Evolutionary conservation across 495 filamentous ascomycete genomes (phyloP).

Genomic region (Xylaria flabelliformis): DNA sequence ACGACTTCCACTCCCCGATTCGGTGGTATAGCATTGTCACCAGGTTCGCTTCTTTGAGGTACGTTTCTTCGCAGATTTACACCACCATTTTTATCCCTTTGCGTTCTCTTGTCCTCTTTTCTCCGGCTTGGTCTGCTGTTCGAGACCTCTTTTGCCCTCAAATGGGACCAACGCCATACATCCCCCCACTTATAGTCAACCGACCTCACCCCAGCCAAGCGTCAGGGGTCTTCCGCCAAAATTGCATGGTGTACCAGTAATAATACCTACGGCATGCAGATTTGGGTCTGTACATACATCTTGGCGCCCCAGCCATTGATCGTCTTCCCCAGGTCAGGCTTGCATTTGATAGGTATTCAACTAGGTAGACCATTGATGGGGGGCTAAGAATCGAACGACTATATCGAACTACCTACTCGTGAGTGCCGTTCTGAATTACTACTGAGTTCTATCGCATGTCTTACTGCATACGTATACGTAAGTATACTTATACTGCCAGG

Average conservation of each 20-base stretch:
- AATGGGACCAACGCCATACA: constrained; percentile 16
- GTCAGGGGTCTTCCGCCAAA: constrained; percentile 17
- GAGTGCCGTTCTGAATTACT: constrained; percentile 1
- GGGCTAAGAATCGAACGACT: constrained; percentile 21
- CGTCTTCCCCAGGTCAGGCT: neutral
- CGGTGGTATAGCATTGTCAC: neutral
- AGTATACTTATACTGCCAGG: neutral
- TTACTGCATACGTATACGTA: neutral
- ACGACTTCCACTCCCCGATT: neutral
- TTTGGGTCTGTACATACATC: constrained; percentile 11
- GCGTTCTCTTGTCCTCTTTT: neutral
- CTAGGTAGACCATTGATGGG: constrained; percentile 3
- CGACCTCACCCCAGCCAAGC: constrained; percentile 14
- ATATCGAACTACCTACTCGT: neutral
- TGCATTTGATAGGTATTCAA: constrained; percentile 6
- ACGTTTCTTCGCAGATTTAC: constrained; percentile 15
- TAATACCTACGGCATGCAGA: constrained; percentile 18
- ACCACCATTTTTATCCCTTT: neutral
- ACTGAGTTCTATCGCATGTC: neutral
- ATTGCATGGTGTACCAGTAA: constrained; percentile 21
- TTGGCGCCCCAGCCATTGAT: constrained; percentile 21
- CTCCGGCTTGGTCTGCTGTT: neutral
- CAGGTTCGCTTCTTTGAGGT: neutral
- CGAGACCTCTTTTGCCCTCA: neutral
- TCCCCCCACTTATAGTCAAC: neutral